A percentile compares a stretch with the other conserved stretches of the same genome.
These are phyloP conservation scores for Nakaseomyces delphensis DNA, from an alignment of 1,139 yeast genomes.

Conservation along the genomic window DNA sequence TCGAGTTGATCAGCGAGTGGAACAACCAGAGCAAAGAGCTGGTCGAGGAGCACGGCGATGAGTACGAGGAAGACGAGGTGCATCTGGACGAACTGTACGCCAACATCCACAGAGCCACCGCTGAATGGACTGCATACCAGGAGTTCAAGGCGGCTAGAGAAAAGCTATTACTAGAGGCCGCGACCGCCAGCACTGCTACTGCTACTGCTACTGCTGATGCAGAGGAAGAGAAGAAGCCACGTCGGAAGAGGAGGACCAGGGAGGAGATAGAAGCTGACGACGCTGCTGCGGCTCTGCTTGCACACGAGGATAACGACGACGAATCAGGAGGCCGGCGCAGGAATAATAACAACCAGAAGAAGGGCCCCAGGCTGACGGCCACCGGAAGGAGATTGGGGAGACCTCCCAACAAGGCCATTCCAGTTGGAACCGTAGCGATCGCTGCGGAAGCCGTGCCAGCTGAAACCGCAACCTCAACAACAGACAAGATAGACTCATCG, in stretches of 20 bases:
- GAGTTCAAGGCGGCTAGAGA: slow-evolving; percentile 13
- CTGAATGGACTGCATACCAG: slow-evolving; percentile 20
- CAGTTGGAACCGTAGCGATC: too few relatives aligned
- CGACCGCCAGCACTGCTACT: background rate
- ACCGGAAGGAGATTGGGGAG: background rate
- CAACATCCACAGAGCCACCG: slow-evolving; percentile 15
- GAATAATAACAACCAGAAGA: background rate
- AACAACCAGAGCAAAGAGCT: slow-evolving; percentile 26
- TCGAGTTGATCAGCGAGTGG: slow-evolving; percentile 31
- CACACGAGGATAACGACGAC: background rate
- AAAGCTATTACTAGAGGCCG: slow-evolving; percentile 9
- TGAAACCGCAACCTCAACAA: too few relatives aligned
- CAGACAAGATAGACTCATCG: too few relatives aligned
- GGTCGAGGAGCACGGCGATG: slow-evolving; percentile 9
- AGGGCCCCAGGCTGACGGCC: background rate
- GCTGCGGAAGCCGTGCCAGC: too few relatives aligned
- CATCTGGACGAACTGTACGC: slow-evolving; percentile 15
- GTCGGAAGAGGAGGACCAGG: slow-evolving; percentile 8
- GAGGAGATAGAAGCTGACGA: slow-evolving; percentile 13
- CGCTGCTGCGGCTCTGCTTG: slow-evolving; percentile 12
- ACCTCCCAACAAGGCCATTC: background rate
- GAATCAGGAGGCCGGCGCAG: background rate
- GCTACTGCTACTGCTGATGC: slow-evolving; percentile 7
- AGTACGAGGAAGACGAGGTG: slow-evolving; percentile 7
- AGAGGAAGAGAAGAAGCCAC: slow-evolving; percentile 9